A percentile compares a stretch with the other conserved stretches of the same genome.
These are phyloP conservation scores for Coniochaeta sp. DNA, from an alignment of 2,329 filamentous ascomycete species.

Conservation along the genomic window DNA sequence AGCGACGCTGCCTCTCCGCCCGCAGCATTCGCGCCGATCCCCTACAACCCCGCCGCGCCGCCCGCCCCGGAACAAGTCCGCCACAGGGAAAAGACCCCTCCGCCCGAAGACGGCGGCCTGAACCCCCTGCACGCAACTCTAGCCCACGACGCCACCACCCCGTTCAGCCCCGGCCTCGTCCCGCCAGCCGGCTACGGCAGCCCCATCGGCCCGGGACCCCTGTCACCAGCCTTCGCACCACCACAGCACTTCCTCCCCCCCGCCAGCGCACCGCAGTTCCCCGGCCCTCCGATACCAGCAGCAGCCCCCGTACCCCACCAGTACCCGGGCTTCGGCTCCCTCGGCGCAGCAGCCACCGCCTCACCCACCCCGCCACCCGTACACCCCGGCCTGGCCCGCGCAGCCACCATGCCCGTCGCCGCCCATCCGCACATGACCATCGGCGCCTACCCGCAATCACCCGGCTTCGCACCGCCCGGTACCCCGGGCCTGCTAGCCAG, in stretches of 20 bases:
- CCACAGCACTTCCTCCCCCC: conserved; percentile 25
- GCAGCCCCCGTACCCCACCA: conserved; percentile 29
- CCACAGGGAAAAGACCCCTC: conserved; percentile 73
- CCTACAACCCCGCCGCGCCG: conserved; percentile 74
- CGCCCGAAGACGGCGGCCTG: conserved; percentile 57
- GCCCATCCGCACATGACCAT: conserved; percentile 29
- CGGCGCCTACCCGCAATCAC: conserved; percentile 33
- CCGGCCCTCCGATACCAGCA: conserved; percentile 29
- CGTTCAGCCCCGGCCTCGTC: conserved; percentile 44
- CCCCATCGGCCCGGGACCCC: conserved; percentile 35
- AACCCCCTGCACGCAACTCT: conserved; percentile 53
- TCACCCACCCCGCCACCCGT: conserved; percentile 13
- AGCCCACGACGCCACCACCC: conserved; percentile 43
- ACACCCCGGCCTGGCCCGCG: conserved; percentile 39
- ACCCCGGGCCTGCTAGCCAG: conserved; percentile 26
- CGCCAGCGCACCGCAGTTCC: conserved; percentile 28
- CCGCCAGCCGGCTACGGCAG: conserved; percentile 1
- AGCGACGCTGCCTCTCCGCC: conserved; percentile 20
- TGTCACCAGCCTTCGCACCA: conserved; percentile 28
- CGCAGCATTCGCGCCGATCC: conserved; percentile 51
- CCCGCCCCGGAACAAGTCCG: conserved; percentile 64
- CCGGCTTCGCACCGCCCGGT: conserved; percentile 30
- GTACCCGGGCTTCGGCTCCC: conserved; percentile 33
- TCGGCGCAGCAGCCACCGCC: conserved; percentile 13
- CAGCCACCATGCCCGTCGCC: conserved; percentile 38